Percentiles rank a stretch among this genome's conserved stretches.
These are phyloP conservation scores for Fusarium subtropicale DNA, from an alignment of 2,329 filamentous ascomycete species.

Conservation along the genomic window DNA sequence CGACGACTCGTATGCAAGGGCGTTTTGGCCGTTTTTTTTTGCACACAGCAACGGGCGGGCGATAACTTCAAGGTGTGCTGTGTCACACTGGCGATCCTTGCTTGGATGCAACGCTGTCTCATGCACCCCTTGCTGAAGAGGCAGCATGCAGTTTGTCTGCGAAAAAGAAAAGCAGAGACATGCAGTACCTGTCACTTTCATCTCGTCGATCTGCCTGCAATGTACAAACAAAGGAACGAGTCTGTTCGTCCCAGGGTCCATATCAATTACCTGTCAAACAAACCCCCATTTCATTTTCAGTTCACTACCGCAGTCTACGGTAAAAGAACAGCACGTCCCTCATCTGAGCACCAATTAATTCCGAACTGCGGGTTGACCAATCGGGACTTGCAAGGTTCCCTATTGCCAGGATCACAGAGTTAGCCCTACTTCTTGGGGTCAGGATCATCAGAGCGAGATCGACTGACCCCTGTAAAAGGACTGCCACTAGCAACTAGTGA, in stretches of 20 bases:
- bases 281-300: background rate
- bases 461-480: background rate
- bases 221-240: background rate
- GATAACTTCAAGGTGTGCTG: background rate
- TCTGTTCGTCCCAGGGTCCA: background rate
- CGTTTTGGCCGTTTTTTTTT: slow-evolving; percentile 12
- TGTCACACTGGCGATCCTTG: slow-evolving; percentile 22
- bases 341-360: slow-evolving; percentile 31
- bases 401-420: background rate
- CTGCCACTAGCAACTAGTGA: slow-evolving; percentile 11
- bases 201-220: slow-evolving; percentile 28
- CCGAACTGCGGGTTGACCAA: slow-evolving; percentile 31
- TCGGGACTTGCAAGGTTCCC: slow-evolving; percentile 19
- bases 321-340: slow-evolving; percentile 12
- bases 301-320: background rate
- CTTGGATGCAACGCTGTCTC: slow-evolving; percentile 10
- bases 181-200: background rate
- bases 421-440: slow-evolving; percentile 24
- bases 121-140: slow-evolving; percentile 28
- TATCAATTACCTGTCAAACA: background rate
- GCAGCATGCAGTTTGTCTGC: background rate
- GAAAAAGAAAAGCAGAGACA: background rate
- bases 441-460: slow-evolving; percentile 30
- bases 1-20: slow-evolving; percentile 21
- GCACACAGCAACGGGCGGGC: background rate